These are phyloP conservation scores for Lentinula novae-zelandiae DNA, from an alignment of 1,284 basidiomycete species.

Conservation along the genomic window DNA sequence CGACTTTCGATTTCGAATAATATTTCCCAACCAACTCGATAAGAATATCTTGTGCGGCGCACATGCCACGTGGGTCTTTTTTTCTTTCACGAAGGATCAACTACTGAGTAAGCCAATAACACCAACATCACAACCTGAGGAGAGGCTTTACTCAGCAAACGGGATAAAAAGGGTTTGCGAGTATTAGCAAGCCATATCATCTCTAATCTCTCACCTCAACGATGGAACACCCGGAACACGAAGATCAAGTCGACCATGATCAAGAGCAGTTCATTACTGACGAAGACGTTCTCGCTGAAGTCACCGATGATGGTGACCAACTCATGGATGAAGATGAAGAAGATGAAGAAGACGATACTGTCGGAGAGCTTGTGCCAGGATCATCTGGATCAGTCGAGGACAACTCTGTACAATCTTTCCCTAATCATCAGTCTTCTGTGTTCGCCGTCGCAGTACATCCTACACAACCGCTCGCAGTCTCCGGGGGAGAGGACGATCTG, in stretches of 20 bases:
- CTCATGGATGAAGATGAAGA: constrained; percentile 76
- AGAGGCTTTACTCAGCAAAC: background rate
- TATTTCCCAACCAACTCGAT: too few species aligned
- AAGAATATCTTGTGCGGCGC: background rate
- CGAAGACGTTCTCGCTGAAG: constrained; percentile 62
- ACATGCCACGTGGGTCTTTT: background rate
- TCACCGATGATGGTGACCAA: constrained; percentile 64
- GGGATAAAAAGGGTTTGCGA: background rate
- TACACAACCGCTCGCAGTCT: constrained; percentile 79
- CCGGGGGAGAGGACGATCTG: constrained; percentile 94
- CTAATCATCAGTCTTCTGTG: constrained; percentile 68
- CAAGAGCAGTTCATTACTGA: constrained; percentile 52
- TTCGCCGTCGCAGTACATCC: constrained; percentile 88
- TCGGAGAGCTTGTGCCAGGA: constrained; percentile 35
- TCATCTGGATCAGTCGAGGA: constrained; percentile 38
- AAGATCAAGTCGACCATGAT: constrained; percentile 31
- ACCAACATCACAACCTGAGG: background rate
- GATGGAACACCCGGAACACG: constrained; percentile 24
- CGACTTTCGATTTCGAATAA: too few species aligned
- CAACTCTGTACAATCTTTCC: constrained; percentile 68
- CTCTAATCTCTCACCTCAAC: background rate
- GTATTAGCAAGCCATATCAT: background rate
- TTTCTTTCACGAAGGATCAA: background rate
- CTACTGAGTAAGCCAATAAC: background rate
- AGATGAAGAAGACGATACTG: constrained; percentile 30